Percentiles rank a stretch among this genome's conserved stretches.
phyloP scores from a whole-genome alignment of 2,329 filamentous ascomycete genomes.

The Paraphoma chrysanthemicola region DNA sequence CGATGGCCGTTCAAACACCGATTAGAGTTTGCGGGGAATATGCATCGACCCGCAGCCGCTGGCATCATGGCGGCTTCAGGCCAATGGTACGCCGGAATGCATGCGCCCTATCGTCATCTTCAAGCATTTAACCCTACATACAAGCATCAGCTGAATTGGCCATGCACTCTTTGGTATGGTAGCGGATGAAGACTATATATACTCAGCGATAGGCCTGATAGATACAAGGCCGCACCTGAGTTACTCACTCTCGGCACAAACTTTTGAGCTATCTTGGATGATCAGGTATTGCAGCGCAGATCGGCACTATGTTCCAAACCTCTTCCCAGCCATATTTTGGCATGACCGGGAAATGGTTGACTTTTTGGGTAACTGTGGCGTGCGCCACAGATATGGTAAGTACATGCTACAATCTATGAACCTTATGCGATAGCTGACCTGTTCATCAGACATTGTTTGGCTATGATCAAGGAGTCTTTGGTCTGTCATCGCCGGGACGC shows the following conservation, averaged over 20 bases:
- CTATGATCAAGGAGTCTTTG: conserved; percentile 62
- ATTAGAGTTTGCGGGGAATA: not conserved
- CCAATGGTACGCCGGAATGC: conserved; percentile 6
- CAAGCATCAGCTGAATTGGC: not conserved
- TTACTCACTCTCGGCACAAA: not conserved
- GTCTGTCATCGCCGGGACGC: conserved; percentile 22
- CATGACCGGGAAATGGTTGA: conserved; percentile 62
- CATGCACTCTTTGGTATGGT: not conserved
- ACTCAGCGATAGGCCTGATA: not conserved
- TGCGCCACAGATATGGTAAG: conserved; percentile 28
- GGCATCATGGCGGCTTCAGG: conserved; percentile 3
- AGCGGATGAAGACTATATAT: not conserved
- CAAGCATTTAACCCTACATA: not conserved
- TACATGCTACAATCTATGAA: not conserved
- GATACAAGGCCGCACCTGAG: not conserved
- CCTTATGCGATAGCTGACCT: not conserved
- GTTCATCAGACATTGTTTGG: conserved; percentile 49
- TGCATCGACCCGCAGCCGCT: conserved; percentile 2
- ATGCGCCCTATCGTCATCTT: conserved; percentile 14
- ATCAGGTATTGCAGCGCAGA: conserved; percentile 3
- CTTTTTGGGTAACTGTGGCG: conserved; percentile 62
- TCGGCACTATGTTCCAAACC: conserved; percentile 14
- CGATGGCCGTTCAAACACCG: not conserved
- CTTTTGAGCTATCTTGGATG: not conserved
- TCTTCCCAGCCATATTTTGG: conserved; percentile 58